Evolutionary conservation across 768 basidiomycete genomes (phyloP).

Genomic region (Podaxis sp.): DNA sequence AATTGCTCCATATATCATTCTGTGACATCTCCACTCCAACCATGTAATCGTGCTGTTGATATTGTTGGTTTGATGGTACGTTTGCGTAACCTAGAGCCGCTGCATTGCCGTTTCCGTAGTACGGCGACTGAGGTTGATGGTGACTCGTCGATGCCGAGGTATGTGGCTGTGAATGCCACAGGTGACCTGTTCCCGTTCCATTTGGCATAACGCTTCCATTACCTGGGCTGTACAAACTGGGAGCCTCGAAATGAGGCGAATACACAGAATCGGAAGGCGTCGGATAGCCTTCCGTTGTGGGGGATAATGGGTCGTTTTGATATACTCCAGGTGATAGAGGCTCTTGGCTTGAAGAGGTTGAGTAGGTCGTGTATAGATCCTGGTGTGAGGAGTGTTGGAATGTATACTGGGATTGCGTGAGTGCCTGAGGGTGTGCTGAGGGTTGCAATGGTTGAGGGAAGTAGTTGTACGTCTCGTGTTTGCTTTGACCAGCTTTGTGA

Average conservation of each 20-base stretch:
- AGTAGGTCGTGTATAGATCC: background rate
- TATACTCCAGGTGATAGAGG: background rate
- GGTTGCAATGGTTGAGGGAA: background rate
- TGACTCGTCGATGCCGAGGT: conserved; percentile 13
- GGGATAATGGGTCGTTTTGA: background rate
- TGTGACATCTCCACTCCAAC: conserved; percentile 18
- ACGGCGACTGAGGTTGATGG: conserved; percentile 4
- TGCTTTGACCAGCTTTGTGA: conserved; percentile 13
- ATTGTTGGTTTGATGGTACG: background rate
- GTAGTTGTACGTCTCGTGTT: conserved; percentile 9
- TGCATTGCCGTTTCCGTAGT: background rate
- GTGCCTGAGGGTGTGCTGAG: background rate
- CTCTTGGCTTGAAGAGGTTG: conserved; percentile 1
- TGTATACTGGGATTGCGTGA: background rate
- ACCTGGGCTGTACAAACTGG: background rate
- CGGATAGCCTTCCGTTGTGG: background rate
- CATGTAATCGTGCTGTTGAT: conserved; percentile 7
- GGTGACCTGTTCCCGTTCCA: background rate
- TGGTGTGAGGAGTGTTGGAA: background rate
- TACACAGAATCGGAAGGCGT: background rate
- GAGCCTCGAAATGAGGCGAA: conserved; percentile 5
- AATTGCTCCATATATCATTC: conserved; percentile 36
- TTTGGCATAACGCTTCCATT: background rate
- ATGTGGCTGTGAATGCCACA: conserved; percentile 6
- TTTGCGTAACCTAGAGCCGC: background rate